Evolutionary conservation across 495 filamentous ascomycete genomes (phyloP), one percentile per base, ranked within the genome.

Genomic region (Cetradonia linearis): DNA sequence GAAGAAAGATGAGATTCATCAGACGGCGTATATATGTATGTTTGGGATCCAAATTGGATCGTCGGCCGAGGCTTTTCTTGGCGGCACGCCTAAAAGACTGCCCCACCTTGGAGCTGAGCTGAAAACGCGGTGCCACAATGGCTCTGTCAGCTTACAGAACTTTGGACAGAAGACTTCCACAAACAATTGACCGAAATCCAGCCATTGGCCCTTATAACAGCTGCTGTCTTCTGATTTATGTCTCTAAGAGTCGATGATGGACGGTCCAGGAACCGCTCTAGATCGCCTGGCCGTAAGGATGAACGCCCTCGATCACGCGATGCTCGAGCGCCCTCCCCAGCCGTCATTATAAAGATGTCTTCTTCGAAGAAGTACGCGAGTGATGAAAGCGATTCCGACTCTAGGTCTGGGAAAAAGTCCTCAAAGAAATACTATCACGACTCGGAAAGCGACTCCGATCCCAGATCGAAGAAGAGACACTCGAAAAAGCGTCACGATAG

Each of bases 251-350:
- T 83, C 60, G 73, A 79, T 64, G 77, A 83, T 66, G 71, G 76
- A 71, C 77, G 79, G 65, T 81, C 80, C 62, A 80, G 81, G 61
- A 80, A 74, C 56, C 80, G 83, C 58, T 83, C 81, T 65, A 83
- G 78, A 54, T 86, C 83, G 14, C 80, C 82, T 37, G 71, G 71
- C 56, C 74, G 74, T 58, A 70, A 66, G 56, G 70, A 71, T 50
- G 77, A 77, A 37, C 76, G 76, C 55, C 78, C 78, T 48, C 71
- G 72, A 58, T 79, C 76, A 67, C 76, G 77, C 69, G 76, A 80
- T 65, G 69, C 60, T 52, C 72, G 74, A 56, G 59, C 68, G 13
- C 72, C 74, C 9, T 73, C 74, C 16, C 68, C 72, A 50, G 61
- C 63, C 54, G 59, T 58, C 36, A 40, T 62, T 13, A 60, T 62